Conservation (phyloP, 495 filamentous ascomycete species). For the Talaromyces liani region DNA sequence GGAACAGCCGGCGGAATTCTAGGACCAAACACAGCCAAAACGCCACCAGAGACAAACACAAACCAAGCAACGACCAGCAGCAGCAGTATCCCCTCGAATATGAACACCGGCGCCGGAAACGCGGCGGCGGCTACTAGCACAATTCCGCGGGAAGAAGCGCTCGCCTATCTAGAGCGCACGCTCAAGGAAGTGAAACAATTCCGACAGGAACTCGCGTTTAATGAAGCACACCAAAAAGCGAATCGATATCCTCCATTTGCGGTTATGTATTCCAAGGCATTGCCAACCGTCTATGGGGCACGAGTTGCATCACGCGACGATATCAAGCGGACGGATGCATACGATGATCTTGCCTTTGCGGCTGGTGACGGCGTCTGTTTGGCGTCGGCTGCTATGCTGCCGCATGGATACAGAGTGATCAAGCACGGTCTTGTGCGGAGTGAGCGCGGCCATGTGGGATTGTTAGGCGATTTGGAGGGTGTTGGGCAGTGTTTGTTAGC, state of each 20-base stretch:
- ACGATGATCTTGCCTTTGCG: conserved; percentile 81
- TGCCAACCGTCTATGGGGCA: conserved; percentile 77
- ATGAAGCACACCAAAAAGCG: conserved; percentile 44
- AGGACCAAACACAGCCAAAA: conserved; percentile 3
- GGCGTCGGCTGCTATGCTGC: conserved; percentile 78
- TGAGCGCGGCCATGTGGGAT: conserved; percentile 77
- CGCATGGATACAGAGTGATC: conserved; percentile 66
- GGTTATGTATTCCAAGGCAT: conserved; percentile 81
- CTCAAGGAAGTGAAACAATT: conserved; percentile 64
- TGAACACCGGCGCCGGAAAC: not conserved
- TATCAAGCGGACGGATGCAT: conserved; percentile 71
- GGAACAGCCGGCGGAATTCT: not conserved
- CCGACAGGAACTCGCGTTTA: conserved; percentile 61
- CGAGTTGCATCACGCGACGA: conserved; percentile 57
- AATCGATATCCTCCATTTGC: conserved; percentile 78
- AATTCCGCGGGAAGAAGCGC: conserved; percentile 44
- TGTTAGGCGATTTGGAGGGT: conserved; percentile 78
- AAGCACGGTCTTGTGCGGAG: conserved; percentile 66
- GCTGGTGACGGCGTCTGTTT: conserved; percentile 88
- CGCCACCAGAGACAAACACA: conserved; percentile 1
- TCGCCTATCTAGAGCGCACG: conserved; percentile 70
- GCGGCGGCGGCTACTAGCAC: conserved; percentile 29
- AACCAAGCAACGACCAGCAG: conserved; percentile 17
- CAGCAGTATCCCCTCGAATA: conserved; percentile 1
- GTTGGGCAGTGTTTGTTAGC: conserved; percentile 68